Percentiles rank a stretch among this genome's conserved stretches.
These are phyloP conservation scores for Artemisia argyi DNA, from an alignment of 129 eudicot species.

Conservation along the genomic window DNA sequence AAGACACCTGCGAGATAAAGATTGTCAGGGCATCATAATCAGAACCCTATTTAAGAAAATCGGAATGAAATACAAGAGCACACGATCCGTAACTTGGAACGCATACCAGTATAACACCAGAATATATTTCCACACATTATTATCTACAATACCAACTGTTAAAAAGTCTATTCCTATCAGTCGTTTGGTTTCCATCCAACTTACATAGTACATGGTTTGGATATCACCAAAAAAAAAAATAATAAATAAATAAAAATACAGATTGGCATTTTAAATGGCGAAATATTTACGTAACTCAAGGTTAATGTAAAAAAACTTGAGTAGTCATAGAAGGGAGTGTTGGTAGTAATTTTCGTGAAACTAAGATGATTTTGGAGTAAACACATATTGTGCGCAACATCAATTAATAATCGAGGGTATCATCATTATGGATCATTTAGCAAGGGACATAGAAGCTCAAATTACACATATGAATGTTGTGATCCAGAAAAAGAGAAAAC, in stretches of 20 bases:
- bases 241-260: too few species aligned
- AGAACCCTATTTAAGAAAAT: conserved; percentile 7
- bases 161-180: conserved; percentile 3
- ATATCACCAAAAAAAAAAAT: conserved; percentile 8
- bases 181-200: conserved; percentile 10
- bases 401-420: not conserved
- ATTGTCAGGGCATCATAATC: not conserved
- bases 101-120: conserved; percentile 1
- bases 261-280: conserved; percentile 4
- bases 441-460: not conserved
- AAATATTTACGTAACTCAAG: not conserved
- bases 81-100: not conserved
- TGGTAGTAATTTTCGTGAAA: not conserved
- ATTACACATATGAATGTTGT: not conserved
- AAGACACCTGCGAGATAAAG: conserved; percentile 68
- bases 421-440: not conserved
- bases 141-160: not conserved
- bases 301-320: conserved; percentile 1
- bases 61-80: not conserved
- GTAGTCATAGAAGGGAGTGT: too few species aligned
- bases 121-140: not conserved
- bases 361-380: not conserved
- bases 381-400: not conserved
- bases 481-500: not conserved
- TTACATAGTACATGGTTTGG: not conserved